phyloP scores from a whole-genome alignment of 2,329 filamentous ascomycete species.

The Aspergillus nomiae region DNA sequence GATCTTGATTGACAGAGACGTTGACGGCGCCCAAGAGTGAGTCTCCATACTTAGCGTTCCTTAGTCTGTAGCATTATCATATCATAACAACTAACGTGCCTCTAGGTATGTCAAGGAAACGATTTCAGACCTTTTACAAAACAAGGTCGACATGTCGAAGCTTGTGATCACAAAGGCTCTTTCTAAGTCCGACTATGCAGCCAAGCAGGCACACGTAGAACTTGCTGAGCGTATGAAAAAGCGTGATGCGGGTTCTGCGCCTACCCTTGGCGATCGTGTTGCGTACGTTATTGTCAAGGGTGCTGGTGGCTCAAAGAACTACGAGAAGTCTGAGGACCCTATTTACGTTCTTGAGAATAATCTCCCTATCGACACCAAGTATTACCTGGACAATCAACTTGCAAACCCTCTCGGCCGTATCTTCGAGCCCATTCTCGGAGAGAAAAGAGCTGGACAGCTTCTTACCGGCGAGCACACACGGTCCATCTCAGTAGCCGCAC shows the following conservation, averaged over 20 bases:
- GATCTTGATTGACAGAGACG: conserved; percentile 91
- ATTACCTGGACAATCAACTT: conserved; percentile 98
- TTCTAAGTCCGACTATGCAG: conserved; percentile 84
- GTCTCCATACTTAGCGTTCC: conserved; percentile 37
- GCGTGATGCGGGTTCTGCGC: conserved; percentile 91
- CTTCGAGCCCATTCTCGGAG: conserved; percentile 95
- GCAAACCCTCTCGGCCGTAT: conserved; percentile 92
- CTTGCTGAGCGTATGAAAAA: conserved; percentile 96
- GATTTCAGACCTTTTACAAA: conserved; percentile 92
- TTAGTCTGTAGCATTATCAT: not conserved
- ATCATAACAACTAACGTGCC: conserved; percentile 36
- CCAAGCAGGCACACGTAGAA: conserved; percentile 94
- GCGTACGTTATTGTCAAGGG: conserved; percentile 98
- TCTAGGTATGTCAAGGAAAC: conserved; percentile 90
- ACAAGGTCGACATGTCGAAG: conserved; percentile 98
- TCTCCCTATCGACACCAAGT: conserved; percentile 95
- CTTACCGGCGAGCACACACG: conserved; percentile 93
- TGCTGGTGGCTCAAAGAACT: conserved; percentile 85
- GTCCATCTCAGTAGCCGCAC: conserved; percentile 88
- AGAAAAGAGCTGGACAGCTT: conserved; percentile 83
- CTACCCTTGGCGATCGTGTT: conserved; percentile 89
- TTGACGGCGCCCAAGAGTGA: conserved; percentile 89
- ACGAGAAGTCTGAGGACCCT: conserved; percentile 95
- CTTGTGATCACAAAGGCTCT: conserved; percentile 98
- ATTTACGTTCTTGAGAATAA: conserved; percentile 98